These are phyloP conservation scores for Exophiala alcalophila DNA, from an alignment of 2,329 filamentous ascomycete genomes.

Conservation along the genomic window DNA sequence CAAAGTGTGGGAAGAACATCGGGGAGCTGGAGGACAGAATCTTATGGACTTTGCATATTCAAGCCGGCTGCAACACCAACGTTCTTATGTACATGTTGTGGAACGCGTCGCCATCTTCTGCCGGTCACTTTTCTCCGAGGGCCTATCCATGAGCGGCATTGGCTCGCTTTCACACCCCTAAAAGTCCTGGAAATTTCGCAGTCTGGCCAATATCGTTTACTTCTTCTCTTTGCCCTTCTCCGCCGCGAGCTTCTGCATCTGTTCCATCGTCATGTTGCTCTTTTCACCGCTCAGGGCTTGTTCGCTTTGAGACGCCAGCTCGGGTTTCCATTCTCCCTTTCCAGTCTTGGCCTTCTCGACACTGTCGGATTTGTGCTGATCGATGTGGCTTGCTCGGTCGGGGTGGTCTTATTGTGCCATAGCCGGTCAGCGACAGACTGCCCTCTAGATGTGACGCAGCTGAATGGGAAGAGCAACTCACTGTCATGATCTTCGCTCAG, in stretches of 20 bases:
- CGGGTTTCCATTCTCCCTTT: slow-evolving; percentile 31
- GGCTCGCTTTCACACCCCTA: too few species aligned
- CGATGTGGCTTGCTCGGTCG: slow-evolving; percentile 25
- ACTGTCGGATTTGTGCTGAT: slow-evolving; percentile 27
- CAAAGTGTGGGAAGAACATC: too few species aligned
- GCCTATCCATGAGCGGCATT: too few species aligned
- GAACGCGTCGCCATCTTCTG: too few species aligned
- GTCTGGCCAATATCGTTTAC: not conserved
- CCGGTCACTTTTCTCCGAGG: too few species aligned
- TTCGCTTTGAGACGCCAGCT: slow-evolving; percentile 27
- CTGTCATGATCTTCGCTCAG: slow-evolving; percentile 24
- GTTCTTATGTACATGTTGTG: too few species aligned
- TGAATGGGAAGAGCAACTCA: slow-evolving; percentile 2
- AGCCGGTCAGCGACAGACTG: slow-evolving; percentile 3
- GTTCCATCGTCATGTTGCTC: slow-evolving; percentile 27
- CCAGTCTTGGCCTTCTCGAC: slow-evolving; percentile 27
- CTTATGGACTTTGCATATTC: too few species aligned
- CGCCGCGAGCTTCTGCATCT: slow-evolving; percentile 28
- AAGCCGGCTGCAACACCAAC: too few species aligned
- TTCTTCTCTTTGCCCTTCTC: slow-evolving; percentile 10
- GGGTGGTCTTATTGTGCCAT: slow-evolving; percentile 16
- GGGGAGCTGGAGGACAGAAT: too few species aligned
- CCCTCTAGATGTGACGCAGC: not conserved
- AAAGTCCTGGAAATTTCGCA: too few species aligned
- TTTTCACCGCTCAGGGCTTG: slow-evolving; percentile 22